These are phyloP conservation scores for Kodamaea fungicola DNA, from an alignment of 1,139 yeast genomes.

Conservation along the genomic window DNA sequence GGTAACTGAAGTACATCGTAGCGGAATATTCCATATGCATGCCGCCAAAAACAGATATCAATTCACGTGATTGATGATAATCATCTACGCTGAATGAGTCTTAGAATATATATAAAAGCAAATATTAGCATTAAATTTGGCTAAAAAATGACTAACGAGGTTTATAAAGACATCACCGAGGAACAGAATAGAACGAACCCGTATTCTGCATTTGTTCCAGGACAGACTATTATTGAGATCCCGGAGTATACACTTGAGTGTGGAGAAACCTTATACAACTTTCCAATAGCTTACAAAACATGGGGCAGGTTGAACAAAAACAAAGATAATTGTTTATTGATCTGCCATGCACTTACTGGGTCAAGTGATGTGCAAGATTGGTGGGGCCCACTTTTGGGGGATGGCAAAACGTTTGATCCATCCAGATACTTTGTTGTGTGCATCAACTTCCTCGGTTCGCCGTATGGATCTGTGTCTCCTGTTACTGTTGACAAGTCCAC, in stretches of 20 bases:
- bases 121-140: no score
- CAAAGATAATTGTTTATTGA: constrained; percentile 73
- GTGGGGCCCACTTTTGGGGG: constrained; percentile 97
- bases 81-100: neutral
- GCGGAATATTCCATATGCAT: neutral
- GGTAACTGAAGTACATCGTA: neutral
- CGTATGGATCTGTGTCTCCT: constrained; percentile 95
- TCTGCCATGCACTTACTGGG: constrained; percentile 95
- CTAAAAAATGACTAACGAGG: constrained; percentile 11
- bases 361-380: constrained; percentile 94
- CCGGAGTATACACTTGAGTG: constrained; percentile 78
- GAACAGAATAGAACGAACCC: constrained; percentile 56
- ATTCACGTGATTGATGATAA: constrained; percentile 8
- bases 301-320: constrained; percentile 75
- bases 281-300: constrained; percentile 92
- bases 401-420: constrained; percentile 87
- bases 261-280: constrained; percentile 67
- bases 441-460: constrained; percentile 88
- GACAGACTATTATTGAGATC: constrained; percentile 77
- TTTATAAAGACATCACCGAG: constrained; percentile 39
- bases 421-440: constrained; percentile 81
- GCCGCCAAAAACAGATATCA: neutral
- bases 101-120: neutral
- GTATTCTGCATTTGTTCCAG: constrained; percentile 69
- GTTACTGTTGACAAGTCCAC: constrained; percentile 72